Evolutionary conservation across 2,329 filamentous ascomycete species (phyloP), one percentile per base, ranked within the genome.

Genomic region (Chrysoporthe cubensis): DNA sequence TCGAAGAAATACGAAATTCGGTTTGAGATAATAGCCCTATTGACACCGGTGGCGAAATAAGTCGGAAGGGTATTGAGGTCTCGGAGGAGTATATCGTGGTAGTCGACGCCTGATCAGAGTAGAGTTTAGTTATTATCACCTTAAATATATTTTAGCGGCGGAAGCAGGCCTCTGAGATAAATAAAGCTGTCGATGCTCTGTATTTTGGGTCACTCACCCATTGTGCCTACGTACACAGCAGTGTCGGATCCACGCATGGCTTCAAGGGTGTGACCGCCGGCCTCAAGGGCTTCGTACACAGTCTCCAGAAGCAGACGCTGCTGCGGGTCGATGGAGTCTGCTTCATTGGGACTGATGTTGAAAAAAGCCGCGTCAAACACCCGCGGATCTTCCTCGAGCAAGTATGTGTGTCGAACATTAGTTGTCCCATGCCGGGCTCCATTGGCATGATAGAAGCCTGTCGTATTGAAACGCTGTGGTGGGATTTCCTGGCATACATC

Each of bases 1-100:
- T 83, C 76, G 46, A 79, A 81, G 60, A 76, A 78, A 64, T 80
- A 80, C 0, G 78, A 81, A 0, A 82, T 66, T 5, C 80, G 73
- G 66, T 81, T 81, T 0, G 78, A 75, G 2, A 78, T 44, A n/a
- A 79, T 76, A 11, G 71, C 71, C 13, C 73, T 69, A 4, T 71
- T 71, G 0, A 70, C 74, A 62, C 79, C 78, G 0, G 78, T 78
- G 3, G 75, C 72, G 50, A 73, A 67, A 64, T 79, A 77, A 63
- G 74, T 74, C 62, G 18, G 72, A 42, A 2, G 59, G 44, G n/a
- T 72, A 62, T 16, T 68, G 56, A 69, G 65, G 16, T 75, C 72
- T 7, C 59, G 50, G 7, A 59, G 56, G 32, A 56, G 52, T 14
- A 26, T 59, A 21, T 40, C 34, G 11, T 43, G 56, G n/a, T 59